Percentiles rank a stretch among this genome's conserved stretches.
phyloP scores from a whole-genome alignment of 306 rosid species.

The Ceratonia siliqua region DNA sequence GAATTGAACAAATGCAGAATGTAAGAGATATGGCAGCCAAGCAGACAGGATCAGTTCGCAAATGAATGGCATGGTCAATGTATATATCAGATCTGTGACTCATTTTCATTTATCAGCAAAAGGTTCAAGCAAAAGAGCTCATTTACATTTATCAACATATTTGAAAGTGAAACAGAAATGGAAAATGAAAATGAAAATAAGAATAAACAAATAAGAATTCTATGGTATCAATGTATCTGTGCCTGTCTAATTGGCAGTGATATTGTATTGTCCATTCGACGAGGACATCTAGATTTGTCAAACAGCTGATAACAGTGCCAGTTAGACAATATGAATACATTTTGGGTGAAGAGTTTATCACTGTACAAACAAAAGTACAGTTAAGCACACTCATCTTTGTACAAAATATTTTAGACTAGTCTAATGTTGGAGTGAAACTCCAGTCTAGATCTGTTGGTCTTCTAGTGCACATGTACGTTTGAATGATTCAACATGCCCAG shows the following conservation, averaged over 20 bases:
- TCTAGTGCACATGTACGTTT: background rate
- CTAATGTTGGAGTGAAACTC: background rate
- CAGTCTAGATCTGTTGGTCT: slow-evolving; percentile 1
- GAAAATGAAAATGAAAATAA: background rate
- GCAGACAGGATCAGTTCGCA: slow-evolving; percentile 5
- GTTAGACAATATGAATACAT: too few species aligned
- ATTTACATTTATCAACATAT: slow-evolving; percentile 4
- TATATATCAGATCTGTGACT: background rate
- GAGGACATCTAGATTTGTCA: too few species aligned
- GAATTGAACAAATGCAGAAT: slow-evolving; percentile 5
- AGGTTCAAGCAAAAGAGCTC: background rate
- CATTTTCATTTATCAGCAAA: slow-evolving; percentile 11
- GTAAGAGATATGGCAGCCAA: background rate
- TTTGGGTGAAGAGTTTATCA: too few species aligned
- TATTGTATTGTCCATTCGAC: too few species aligned
- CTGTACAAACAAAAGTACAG: background rate
- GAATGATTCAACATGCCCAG: slow-evolving; percentile 6
- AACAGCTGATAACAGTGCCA: too few species aligned
- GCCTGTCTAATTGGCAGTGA: too few species aligned
- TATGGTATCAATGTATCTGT: too few species aligned
- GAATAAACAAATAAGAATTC: background rate
- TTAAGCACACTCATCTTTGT: background rate
- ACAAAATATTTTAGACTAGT: background rate
- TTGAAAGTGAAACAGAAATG: background rate
- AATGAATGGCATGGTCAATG: slow-evolving; percentile 10